Conservation (phyloP, 1,139 yeast species). For the Geotrichum carabidarum region DNA sequence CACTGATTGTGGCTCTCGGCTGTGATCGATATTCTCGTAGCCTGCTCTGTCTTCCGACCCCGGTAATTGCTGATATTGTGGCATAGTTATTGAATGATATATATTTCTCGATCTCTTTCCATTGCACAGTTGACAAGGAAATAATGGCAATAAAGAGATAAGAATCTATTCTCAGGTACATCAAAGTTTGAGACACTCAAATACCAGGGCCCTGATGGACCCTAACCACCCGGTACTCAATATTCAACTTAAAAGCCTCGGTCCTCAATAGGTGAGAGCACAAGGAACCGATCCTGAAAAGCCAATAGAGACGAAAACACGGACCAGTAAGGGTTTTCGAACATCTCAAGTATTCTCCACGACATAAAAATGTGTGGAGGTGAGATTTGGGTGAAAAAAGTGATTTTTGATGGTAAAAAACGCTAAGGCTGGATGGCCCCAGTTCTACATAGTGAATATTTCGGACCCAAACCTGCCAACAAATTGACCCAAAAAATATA, state of each 20-base stretch:
- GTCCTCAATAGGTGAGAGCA: too few species aligned
- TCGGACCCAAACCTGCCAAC: background rate
- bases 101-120: background rate
- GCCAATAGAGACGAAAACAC: too few species aligned
- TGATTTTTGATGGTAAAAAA: background rate
- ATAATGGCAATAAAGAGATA: background rate
- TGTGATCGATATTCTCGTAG: constrained; percentile 2
- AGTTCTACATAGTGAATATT: background rate
- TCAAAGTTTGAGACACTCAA: background rate
- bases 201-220: background rate
- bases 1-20: background rate
- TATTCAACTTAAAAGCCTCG: too few species aligned
- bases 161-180: too few species aligned
- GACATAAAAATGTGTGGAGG: too few species aligned
- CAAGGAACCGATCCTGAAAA: too few species aligned
- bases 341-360: too few species aligned
- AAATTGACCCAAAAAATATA: background rate
- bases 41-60: constrained; percentile 4
- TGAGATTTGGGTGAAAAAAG: too few species aligned
- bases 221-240: background rate
- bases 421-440: background rate
- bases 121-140: background rate
- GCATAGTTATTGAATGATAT: background rate
- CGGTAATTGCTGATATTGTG: constrained; percentile 14
- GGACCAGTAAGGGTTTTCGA: too few species aligned